Conservation (phyloP, 1,284 basidiomycete genomes). For the Taiwanofungus camphoratus region DNA sequence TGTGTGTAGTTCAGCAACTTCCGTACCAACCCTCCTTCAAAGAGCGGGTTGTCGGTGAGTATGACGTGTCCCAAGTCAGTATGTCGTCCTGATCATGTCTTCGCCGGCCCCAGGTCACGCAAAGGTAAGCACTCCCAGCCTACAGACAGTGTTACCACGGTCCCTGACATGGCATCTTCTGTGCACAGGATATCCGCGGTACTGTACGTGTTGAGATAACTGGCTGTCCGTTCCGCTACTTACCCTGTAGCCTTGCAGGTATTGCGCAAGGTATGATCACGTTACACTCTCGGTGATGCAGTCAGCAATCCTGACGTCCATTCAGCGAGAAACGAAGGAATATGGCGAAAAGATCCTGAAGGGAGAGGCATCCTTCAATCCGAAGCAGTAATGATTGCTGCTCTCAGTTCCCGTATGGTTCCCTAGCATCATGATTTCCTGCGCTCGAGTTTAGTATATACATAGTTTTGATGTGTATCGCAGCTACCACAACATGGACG, state of each 20-base stretch:
- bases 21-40: slow-evolving; percentile 6
- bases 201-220: not conserved
- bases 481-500: too few relatives aligned
- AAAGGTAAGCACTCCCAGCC: slow-evolving; percentile 9
- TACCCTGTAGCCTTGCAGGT: not conserved
- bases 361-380: slow-evolving; percentile 9
- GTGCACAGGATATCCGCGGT: slow-evolving; percentile 9
- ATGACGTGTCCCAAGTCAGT: not conserved
- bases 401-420: too few relatives aligned
- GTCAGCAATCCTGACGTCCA: not conserved
- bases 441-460: too few relatives aligned
- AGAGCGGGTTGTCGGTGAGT: slow-evolving; percentile 11
- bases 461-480: too few relatives aligned
- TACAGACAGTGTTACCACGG: not conserved
- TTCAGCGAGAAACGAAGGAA: slow-evolving; percentile 9
- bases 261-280: slow-evolving; percentile 5
- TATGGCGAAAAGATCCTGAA: slow-evolving; percentile 10
- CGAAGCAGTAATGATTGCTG: slow-evolving; percentile 4
- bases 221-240: not conserved
- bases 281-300: not conserved
- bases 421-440: too few relatives aligned
- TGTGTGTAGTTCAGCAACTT: slow-evolving; percentile 1
- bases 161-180: not conserved
- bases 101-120: slow-evolving; percentile 4
- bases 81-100: not conserved